Conservation (phyloP, 164 flowering plant species). For the Vitis rupestris region DNA sequence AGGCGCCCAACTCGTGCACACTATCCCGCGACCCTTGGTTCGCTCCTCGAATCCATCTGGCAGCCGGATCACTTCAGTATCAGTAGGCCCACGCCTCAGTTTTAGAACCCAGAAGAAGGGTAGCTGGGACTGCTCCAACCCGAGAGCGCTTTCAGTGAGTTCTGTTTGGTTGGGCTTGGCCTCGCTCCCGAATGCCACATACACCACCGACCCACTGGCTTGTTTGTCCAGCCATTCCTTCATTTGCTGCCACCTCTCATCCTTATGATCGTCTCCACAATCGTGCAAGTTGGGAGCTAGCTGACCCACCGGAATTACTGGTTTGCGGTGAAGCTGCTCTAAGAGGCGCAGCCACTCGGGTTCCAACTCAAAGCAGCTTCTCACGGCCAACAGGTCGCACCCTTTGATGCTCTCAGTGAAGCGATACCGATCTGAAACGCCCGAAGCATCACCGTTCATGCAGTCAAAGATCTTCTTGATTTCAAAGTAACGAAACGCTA, state of each 20-base stretch:
- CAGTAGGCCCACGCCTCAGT: neutral
- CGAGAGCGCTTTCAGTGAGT: constrained; percentile 28
- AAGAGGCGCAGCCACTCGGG: constrained; percentile 20
- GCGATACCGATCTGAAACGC: constrained; percentile 7
- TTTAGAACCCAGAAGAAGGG: constrained; percentile 49
- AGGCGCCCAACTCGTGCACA: constrained; percentile 43
- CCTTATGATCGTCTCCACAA: neutral
- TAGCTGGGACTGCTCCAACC: constrained; percentile 28
- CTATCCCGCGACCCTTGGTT: constrained; percentile 20
- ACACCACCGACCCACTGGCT: constrained; percentile 16
- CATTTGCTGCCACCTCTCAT: constrained; percentile 11
- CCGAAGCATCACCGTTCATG: constrained; percentile 1
- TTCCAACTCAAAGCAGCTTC: constrained; percentile 22
- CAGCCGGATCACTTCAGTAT: constrained; percentile 2
- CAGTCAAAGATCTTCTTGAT: neutral
- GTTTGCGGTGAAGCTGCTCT: constrained; percentile 11
- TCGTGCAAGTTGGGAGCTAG: constrained; percentile 10
- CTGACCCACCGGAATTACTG: constrained; percentile 26
- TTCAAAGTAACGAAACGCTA: constrained; percentile 18
- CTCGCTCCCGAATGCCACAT: constrained; percentile 35
- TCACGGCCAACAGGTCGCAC: neutral
- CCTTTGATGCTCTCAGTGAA: neutral
- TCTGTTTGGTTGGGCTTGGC: constrained; percentile 14
- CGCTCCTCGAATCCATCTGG: constrained; percentile 39
- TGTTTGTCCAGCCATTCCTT: constrained; percentile 23